Evolutionary conservation across 2,329 filamentous ascomycete species (phyloP).

Genomic region (Penicillium sp.): DNA sequence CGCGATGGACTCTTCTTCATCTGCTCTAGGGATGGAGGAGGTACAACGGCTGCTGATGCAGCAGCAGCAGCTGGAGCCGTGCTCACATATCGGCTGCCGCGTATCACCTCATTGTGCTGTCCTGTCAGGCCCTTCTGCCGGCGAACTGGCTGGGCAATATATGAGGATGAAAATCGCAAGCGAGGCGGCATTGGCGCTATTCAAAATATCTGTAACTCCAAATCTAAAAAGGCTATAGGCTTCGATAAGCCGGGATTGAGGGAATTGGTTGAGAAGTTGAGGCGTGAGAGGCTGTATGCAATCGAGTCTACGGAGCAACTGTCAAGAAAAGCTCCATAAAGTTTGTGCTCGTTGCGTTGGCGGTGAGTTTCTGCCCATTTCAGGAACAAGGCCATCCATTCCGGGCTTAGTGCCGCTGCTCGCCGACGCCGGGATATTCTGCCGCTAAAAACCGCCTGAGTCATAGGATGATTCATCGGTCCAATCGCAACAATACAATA

Average conservation of each 20-base stretch:
- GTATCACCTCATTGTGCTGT: conserved; percentile 39
- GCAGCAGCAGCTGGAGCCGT: conserved; percentile 49
- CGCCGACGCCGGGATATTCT: neutral
- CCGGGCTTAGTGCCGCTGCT: neutral
- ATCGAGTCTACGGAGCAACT: neutral
- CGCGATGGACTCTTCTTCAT: conserved; percentile 28
- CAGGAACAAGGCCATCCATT: neutral
- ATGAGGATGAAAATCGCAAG: conserved; percentile 40
- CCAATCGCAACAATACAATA: neutral
- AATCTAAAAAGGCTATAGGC: neutral
- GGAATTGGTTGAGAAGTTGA: neutral
- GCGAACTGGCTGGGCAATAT: conserved; percentile 32
- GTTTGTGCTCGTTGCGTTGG: conserved; percentile 7
- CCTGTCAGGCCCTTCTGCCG: conserved; percentile 33
- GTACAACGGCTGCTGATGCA: conserved; percentile 41
- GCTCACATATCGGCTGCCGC: conserved; percentile 27
- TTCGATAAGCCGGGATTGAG: neutral
- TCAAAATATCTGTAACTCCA: neutral
- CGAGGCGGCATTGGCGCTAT: conserved; percentile 51
- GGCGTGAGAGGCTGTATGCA: neutral
- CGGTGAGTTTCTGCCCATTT: conserved; percentile 24
- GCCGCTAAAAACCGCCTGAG: conserved; percentile 15
- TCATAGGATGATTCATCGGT: neutral
- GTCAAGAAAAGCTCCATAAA: conserved; percentile 12
- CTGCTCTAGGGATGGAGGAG: conserved; percentile 48